phyloP scores from a whole-genome alignment of 352 stramenopile genomes.

The Globisporangium mamillatum region DNA sequence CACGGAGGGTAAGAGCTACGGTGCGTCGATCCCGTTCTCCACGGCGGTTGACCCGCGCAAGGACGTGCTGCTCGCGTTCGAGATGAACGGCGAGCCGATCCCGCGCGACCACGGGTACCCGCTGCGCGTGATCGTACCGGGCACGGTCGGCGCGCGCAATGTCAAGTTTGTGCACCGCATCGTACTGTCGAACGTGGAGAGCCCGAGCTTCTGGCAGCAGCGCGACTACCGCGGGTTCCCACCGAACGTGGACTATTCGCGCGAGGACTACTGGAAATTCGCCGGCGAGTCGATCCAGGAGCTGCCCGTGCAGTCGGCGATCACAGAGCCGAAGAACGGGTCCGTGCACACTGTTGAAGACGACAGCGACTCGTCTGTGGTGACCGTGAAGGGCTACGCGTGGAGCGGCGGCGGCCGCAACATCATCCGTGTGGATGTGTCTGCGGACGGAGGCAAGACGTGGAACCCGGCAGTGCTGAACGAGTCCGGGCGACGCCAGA shows the following conservation, averaged over 20 bases:
- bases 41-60: constrained; percentile 94
- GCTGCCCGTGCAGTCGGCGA: constrained; percentile 88
- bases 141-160: constrained; percentile 92
- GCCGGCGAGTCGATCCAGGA: constrained; percentile 89
- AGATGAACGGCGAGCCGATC: constrained; percentile 96
- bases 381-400: constrained; percentile 93
- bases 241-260: constrained; percentile 84
- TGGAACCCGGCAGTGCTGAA: constrained; percentile 90
- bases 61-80: constrained; percentile 97
- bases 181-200: constrained; percentile 73
- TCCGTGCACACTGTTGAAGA: constrained; percentile 46
- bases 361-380: constrained; percentile 54
- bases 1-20: constrained; percentile 84
- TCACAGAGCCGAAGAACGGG: constrained; percentile 81
- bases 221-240: constrained; percentile 91
- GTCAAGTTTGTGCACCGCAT: constrained; percentile 98
- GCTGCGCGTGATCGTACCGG: constrained; percentile 95
- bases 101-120: constrained; percentile 96
- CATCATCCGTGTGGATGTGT: constrained; percentile 96
- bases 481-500: constrained; percentile 81
- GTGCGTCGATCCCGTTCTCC: constrained; percentile 89
- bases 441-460: constrained; percentile 90
- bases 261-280: constrained; percentile 82
- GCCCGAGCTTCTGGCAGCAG: constrained; percentile 90
- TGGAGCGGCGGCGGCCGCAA: constrained; percentile 93